Conservation (phyloP, 2,329 filamentous ascomycete species). For the Paraconiothyrium sp. region DNA sequence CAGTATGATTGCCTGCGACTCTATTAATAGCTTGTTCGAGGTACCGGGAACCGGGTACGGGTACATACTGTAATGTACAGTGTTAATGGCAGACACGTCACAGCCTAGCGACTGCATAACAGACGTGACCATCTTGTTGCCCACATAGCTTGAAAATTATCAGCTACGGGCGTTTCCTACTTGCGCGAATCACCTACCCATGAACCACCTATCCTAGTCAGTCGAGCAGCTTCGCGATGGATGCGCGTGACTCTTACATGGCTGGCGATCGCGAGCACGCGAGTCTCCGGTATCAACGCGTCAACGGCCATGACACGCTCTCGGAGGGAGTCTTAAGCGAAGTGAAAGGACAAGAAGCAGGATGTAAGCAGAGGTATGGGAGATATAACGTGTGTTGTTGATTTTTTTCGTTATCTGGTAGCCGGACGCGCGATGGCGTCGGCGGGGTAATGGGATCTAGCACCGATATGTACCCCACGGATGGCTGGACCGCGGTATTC, state of each 20-base stretch:
- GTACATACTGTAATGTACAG: slow-evolving; percentile 90
- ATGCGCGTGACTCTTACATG: slow-evolving; percentile 74
- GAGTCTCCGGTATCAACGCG: slow-evolving; percentile 65
- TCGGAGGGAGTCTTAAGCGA: slow-evolving; percentile 7
- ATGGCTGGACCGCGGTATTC: slow-evolving; percentile 22
- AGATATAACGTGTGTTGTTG: slow-evolving; percentile 33
- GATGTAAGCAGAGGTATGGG: slow-evolving; percentile 14
- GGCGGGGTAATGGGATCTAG: slow-evolving; percentile 39
- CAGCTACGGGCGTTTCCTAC: slow-evolving; percentile 26
- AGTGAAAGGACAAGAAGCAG: neutral
- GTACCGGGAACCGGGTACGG: slow-evolving; percentile 4
- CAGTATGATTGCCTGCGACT: slow-evolving; percentile 86
- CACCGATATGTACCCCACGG: slow-evolving; percentile 30
- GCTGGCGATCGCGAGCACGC: slow-evolving; percentile 88
- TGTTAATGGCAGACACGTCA: slow-evolving; percentile 93
- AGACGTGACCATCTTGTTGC: slow-evolving; percentile 96
- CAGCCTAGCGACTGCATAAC: slow-evolving; percentile 93
- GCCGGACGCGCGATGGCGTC: slow-evolving; percentile 45
- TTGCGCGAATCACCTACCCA: slow-evolving; percentile 64
- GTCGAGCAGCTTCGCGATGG: slow-evolving; percentile 26
- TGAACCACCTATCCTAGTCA: slow-evolving; percentile 70
- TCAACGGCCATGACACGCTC: slow-evolving; percentile 45
- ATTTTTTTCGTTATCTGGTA: slow-evolving; percentile 47
- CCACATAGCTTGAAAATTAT: slow-evolving; percentile 77
- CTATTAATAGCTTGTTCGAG: slow-evolving; percentile 14